phyloP scores from a whole-genome alignment of 352 stramenopile genomes.

The Plasmopara halstedii region DNA sequence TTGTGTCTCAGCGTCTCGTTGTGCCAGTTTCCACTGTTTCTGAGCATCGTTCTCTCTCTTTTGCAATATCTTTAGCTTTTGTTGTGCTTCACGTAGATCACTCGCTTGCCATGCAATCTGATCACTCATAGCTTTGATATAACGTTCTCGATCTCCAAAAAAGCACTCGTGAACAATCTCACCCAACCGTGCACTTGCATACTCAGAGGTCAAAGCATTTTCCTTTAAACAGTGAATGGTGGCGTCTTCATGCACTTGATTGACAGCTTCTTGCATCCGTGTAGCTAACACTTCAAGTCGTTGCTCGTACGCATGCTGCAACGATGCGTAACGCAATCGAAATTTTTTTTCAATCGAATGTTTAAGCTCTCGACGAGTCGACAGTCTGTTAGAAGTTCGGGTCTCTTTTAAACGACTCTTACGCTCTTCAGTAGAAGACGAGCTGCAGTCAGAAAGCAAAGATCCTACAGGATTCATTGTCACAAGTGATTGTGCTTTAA shows the following conservation, averaged over 20 bases:
- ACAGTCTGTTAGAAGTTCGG: constrained; percentile 4
- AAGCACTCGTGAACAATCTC: constrained; percentile 71
- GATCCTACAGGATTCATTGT: background rate
- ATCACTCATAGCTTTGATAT: constrained; percentile 59
- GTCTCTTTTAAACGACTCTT: constrained; percentile 13
- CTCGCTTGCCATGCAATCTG: constrained; percentile 67
- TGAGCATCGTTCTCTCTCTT: constrained; percentile 33
- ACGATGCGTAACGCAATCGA: constrained; percentile 48
- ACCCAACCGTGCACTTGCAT: constrained; percentile 39
- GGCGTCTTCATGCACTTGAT: constrained; percentile 48
- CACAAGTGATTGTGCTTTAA: background rate
- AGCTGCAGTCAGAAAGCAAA: constrained; percentile 6
- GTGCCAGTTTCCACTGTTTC: constrained; percentile 29
- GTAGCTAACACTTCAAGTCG: constrained; percentile 46
- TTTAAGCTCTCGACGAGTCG: constrained; percentile 33
- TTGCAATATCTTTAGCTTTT: constrained; percentile 33
- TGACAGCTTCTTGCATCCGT: constrained; percentile 43
- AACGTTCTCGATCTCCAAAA: constrained; percentile 58
- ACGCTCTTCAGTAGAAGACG: constrained; percentile 2
- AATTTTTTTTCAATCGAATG: constrained; percentile 66
- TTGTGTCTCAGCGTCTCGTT: constrained; percentile 1
- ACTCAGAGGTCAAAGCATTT: constrained; percentile 57
- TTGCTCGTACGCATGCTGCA: constrained; percentile 69
- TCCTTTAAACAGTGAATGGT: constrained; percentile 59
- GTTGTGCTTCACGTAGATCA: constrained; percentile 44